A percentile compares a stretch with the other conserved stretches of the same genome.
Evolutionary conservation across 768 basidiomycete genomes (phyloP).

Genomic region (Cystofilobasidium macerans): DNA sequence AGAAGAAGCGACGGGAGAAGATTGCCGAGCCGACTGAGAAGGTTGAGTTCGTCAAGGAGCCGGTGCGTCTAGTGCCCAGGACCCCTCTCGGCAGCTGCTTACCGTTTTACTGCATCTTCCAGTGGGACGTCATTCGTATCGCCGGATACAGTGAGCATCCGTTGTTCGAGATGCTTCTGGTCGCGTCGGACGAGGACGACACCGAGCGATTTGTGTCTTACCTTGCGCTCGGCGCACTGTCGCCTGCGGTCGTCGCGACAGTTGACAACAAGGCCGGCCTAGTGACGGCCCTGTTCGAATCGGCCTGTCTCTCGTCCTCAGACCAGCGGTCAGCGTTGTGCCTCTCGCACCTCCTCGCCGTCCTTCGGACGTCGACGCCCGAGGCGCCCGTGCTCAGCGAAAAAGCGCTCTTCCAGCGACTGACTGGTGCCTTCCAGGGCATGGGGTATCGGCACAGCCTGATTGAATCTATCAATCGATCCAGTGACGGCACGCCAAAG

Average conservation of each 20-base stretch:
- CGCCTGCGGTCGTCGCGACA: neutral
- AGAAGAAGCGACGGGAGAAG: neutral
- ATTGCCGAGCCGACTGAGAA: neutral
- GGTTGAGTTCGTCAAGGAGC: neutral
- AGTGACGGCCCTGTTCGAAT: neutral
- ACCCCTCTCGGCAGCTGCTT: neutral
- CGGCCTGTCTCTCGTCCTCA: neutral
- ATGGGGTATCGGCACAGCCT: neutral
- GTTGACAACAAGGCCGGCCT: neutral
- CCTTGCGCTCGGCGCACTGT: slow-evolving; percentile 2
- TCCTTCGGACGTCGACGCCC: neutral
- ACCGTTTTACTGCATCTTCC: neutral
- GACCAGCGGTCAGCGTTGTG: neutral
- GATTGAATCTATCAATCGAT: neutral
- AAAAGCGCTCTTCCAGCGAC: neutral
- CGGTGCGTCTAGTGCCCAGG: neutral
- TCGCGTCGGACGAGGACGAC: neutral
- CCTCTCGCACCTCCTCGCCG: neutral
- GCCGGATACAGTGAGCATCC: neutral
- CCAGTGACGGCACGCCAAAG: neutral
- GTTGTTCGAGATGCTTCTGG: neutral
- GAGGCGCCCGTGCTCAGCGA: neutral
- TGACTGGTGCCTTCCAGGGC: neutral
- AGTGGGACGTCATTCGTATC: slow-evolving; percentile 1
- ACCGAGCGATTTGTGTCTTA: neutral